Percentiles rank a stretch among this genome's conserved stretches.
Evolutionary conservation across 1,284 basidiomycete species (phyloP).

Genomic region (Pseudozyma hubeiensis): DNA sequence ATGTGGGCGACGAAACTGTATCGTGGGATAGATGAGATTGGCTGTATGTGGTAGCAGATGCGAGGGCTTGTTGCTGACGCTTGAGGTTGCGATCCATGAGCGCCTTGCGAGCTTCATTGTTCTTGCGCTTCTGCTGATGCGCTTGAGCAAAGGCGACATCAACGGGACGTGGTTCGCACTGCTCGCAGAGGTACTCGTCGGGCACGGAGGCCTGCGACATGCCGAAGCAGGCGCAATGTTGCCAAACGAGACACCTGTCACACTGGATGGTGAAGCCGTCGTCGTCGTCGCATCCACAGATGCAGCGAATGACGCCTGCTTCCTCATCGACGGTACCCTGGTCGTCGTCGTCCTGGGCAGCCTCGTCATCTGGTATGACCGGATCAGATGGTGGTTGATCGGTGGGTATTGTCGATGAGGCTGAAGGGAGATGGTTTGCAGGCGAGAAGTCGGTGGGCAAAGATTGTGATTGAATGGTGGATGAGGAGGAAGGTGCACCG

Average conservation of each 20-base stretch:
- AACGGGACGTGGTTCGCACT: slow-evolving; percentile 68
- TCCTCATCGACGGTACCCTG: slow-evolving; percentile 62
- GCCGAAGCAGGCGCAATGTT: slow-evolving; percentile 85
- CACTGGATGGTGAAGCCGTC: slow-evolving; percentile 94
- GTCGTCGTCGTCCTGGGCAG: slow-evolving; percentile 49
- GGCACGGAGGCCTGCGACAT: slow-evolving; percentile 74
- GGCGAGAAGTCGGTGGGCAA: slow-evolving; percentile 2
- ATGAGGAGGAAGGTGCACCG: slow-evolving; percentile 13
- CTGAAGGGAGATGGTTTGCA: not conserved
- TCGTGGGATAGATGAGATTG: slow-evolving; percentile 19
- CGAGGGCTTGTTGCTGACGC: slow-evolving; percentile 38
- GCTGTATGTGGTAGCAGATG: slow-evolving; percentile 23
- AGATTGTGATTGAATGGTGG: slow-evolving; percentile 4
- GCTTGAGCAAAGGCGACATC: slow-evolving; percentile 61
- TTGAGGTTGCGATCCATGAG: slow-evolving; percentile 51
- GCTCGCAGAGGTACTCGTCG: slow-evolving; percentile 73
- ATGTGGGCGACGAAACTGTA: slow-evolving; percentile 24
- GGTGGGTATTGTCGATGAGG: not conserved
- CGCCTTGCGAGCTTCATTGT: slow-evolving; percentile 63
- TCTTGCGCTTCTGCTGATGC: slow-evolving; percentile 59
- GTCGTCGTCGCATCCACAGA: slow-evolving; percentile 79
- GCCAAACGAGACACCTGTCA: slow-evolving; percentile 88
- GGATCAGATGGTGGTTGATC: slow-evolving; percentile 19
- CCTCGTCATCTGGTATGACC: slow-evolving; percentile 29
- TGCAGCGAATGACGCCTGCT: slow-evolving; percentile 72